Base-by-base conservation (phyloP, 192 early-diverging fungal species). In the Linnemannia elongata region DNA sequence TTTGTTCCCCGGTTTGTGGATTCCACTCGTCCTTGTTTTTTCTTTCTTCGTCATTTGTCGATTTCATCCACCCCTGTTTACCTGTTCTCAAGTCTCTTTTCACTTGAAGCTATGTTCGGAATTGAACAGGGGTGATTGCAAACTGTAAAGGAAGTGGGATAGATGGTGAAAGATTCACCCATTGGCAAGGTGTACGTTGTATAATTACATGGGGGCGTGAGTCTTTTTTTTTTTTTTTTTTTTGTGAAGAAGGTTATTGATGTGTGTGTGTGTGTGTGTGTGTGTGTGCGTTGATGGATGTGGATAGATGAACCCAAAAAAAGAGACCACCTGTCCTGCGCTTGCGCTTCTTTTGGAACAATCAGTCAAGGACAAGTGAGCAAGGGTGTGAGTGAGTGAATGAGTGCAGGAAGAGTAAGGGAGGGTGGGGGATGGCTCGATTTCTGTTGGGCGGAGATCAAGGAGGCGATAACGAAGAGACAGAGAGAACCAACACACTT, bases 391-490 rank as follows among this genome's bases (percentile, higher is more conserved):
- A 45, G 13, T 27, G 72, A 27, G 69, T 15, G 18, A 41, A 39
- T 66, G 60, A 33, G n/a, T 30, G 27, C 3, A 66, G 44, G 13
- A 39, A 39, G 38, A 39, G 38, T 13, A 33, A 66, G 60, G 60
- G 60, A n/a, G 30, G 27, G 60, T 66, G 60, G 3, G 22, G 41
- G 30, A 57, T 54, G 33, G 44, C 70, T 69, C 35, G 69, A 82
- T 27, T 77, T 69, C 76, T 78, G 82, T 78, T 78, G 82, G 82
- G 71, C 72, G 68, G 82, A 83, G 82, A 83, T 83, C 82, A 83
- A 83, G 76, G 17, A 69, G 82, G 47, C 82, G 82, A 83, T 83
- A 83, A 83, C 76, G 4, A 18, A 38, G 27, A 49, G 55, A 57
- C 13, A 41, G 22, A n/a, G n/a, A n/a, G n/a, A n/a, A n/a, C n/a